Evolutionary conservation across 768 basidiomycete genomes (phyloP).

Genomic region (Macrolepiota albuminosa): DNA sequence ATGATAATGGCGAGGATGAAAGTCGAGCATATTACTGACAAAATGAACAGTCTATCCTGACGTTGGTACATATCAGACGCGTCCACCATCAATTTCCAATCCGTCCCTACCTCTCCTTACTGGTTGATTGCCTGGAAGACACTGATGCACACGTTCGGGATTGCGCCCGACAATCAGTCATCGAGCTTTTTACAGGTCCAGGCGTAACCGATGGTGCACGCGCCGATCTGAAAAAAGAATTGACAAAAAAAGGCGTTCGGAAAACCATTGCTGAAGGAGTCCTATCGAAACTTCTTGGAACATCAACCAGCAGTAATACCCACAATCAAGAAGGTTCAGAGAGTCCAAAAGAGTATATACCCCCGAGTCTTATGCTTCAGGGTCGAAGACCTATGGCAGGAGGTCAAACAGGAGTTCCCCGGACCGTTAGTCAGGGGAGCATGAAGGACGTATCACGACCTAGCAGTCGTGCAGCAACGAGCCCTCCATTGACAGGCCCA

Average conservation of each 20-base stretch:
- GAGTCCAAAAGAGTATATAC: constrained; percentile 59
- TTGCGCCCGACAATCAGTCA: constrained; percentile 72
- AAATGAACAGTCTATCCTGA: constrained; percentile 47
- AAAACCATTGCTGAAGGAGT: constrained; percentile 85
- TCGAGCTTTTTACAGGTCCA: constrained; percentile 82
- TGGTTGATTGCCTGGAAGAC: constrained; percentile 88
- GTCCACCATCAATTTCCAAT: constrained; percentile 72
- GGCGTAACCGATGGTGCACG: constrained; percentile 82
- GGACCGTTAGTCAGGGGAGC: constrained; percentile 45
- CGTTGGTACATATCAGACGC: constrained; percentile 71
- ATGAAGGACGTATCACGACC: constrained; percentile 50
- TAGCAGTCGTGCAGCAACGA: constrained; percentile 53
- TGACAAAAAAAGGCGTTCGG: constrained; percentile 79
- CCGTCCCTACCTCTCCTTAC: constrained; percentile 68
- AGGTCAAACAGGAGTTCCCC: constrained; percentile 32
- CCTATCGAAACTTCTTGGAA: constrained; percentile 58
- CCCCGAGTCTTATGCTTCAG: constrained; percentile 67
- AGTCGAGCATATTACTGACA: background rate
- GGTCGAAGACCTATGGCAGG: constrained; percentile 44
- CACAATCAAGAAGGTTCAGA: constrained; percentile 58
- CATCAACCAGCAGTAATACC: constrained; percentile 35
- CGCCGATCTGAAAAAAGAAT: constrained; percentile 89
- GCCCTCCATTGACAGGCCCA: constrained; percentile 27
- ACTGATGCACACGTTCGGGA: constrained; percentile 87
- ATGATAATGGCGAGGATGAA: constrained; percentile 18